Conservation (phyloP, 768 basidiomycete species). For the Termitomyces sp. region DNA sequence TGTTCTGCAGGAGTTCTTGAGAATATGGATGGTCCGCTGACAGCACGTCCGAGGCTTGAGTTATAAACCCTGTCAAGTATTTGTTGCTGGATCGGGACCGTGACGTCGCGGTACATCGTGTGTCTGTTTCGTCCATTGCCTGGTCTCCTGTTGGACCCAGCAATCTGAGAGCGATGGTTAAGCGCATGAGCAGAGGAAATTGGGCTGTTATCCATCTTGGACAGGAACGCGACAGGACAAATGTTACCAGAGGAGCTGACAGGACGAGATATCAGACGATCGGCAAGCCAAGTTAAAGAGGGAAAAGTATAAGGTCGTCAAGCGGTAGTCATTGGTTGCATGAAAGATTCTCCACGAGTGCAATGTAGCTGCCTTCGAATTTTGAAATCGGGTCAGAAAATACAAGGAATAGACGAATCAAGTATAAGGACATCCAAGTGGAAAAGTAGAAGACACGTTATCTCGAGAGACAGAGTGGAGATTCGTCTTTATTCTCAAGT, state of each 20-base stretch:
- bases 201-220: neutral
- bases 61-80: neutral
- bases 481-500: too few species aligned
- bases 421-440: neutral
- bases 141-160: neutral
- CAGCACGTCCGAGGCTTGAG: neutral
- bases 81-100: constrained; percentile 2
- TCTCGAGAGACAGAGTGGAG: too few species aligned
- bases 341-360: neutral
- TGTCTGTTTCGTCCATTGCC: neutral
- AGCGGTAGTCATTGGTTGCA: neutral
- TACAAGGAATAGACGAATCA: constrained; percentile 4
- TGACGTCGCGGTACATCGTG: neutral
- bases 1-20: neutral
- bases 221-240: neutral
- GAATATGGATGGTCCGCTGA: neutral
- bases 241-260: neutral
- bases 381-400: neutral
- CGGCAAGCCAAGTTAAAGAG: neutral
- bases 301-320: constrained; percentile 10
- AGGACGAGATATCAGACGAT: neutral
- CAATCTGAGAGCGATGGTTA: neutral
- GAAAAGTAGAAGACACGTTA: neutral
- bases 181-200: neutral
- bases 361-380: neutral